Percentiles rank a stretch among this genome's conserved stretches.
Conservation (phyloP, 2,329 filamentous ascomycete species). For the Fusarium sp. region DNA sequence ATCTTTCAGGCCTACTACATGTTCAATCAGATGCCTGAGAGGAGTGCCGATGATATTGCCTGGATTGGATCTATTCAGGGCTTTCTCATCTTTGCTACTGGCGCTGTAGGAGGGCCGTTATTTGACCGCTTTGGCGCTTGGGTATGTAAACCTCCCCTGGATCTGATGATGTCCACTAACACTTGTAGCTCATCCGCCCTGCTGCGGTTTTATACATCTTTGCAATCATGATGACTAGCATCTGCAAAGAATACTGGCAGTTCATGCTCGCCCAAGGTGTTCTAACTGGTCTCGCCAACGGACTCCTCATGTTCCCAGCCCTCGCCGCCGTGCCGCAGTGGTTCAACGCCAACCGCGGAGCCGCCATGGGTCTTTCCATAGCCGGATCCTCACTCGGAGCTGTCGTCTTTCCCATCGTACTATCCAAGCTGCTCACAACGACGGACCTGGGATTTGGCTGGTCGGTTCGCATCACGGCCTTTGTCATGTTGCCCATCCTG, state of each 20-base stretch:
- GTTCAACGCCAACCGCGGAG: constrained; percentile 60
- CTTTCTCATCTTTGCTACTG: constrained; percentile 44
- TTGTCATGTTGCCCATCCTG: constrained; percentile 60
- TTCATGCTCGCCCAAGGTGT: constrained; percentile 64
- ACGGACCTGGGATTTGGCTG: constrained; percentile 61
- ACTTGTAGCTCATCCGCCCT: constrained; percentile 22
- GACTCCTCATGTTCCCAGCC: constrained; percentile 58
- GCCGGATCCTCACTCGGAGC: constrained; percentile 64
- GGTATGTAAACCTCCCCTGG: constrained; percentile 49
- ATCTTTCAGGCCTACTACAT: constrained; percentile 47
- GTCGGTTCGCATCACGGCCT: constrained; percentile 64
- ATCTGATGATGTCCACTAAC: constrained; percentile 43
- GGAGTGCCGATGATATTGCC: constrained; percentile 42
- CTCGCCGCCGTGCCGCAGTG: constrained; percentile 57
- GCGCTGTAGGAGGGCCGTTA: constrained; percentile 52
- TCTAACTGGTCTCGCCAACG: constrained; percentile 56
- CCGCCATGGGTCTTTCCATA: constrained; percentile 57
- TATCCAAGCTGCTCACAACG: constrained; percentile 61
- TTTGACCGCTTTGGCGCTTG: constrained; percentile 58
- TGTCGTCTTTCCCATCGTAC: constrained; percentile 61
- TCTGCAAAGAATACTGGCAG: constrained; percentile 61
- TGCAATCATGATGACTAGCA: constrained; percentile 32
- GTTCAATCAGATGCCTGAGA: constrained; percentile 37
- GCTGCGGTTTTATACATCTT: constrained; percentile 28
- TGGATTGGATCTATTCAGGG: constrained; percentile 45